Conservation (phyloP, 2,329 filamentous ascomycete genomes). For the Pseudogymnoascus sp. region DNA sequence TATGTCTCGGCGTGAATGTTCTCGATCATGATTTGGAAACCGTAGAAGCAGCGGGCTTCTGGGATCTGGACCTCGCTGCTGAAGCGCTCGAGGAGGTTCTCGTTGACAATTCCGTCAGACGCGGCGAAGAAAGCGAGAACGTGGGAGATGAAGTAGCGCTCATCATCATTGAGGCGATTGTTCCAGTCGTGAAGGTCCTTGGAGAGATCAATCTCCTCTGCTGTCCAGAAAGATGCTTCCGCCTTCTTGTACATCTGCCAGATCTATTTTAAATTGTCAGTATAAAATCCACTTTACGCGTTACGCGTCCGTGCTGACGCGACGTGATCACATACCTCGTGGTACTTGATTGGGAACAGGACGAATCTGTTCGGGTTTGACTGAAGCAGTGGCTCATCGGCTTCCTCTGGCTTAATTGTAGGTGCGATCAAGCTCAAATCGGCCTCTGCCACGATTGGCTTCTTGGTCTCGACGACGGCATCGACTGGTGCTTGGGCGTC, state of each 20-base stretch:
- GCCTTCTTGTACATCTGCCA: conserved; percentile 99
- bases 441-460: conserved; percentile 41
- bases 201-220: conserved; percentile 97
- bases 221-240: conserved; percentile 99
- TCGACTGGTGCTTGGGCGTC: conserved; percentile 44
- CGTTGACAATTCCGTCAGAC: conserved; percentile 98
- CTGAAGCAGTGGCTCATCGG: conserved; percentile 81
- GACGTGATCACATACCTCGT: conserved; percentile 65
- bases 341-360: conserved; percentile 97
- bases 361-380: conserved; percentile 97
- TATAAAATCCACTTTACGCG: conserved; percentile 58
- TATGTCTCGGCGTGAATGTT: conserved; percentile 99
- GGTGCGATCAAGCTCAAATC: conserved; percentile 32
- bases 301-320: conserved; percentile 39
- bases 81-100: conserved; percentile 98
- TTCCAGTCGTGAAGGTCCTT: conserved; percentile 99
- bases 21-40: conserved; percentile 99
- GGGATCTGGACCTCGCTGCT: conserved; percentile 94
- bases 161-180: conserved; percentile 92
- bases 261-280: conserved; percentile 55
- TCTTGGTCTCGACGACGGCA: conserved; percentile 48
- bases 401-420: conserved; percentile 60
- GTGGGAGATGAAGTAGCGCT: conserved; percentile 97
- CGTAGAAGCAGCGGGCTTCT: conserved; percentile 98
- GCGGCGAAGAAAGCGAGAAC: conserved; percentile 98